Evolutionary conservation across 208 protist species (phyloP).

Genomic region (Wallacemonas collosoma): DNA sequence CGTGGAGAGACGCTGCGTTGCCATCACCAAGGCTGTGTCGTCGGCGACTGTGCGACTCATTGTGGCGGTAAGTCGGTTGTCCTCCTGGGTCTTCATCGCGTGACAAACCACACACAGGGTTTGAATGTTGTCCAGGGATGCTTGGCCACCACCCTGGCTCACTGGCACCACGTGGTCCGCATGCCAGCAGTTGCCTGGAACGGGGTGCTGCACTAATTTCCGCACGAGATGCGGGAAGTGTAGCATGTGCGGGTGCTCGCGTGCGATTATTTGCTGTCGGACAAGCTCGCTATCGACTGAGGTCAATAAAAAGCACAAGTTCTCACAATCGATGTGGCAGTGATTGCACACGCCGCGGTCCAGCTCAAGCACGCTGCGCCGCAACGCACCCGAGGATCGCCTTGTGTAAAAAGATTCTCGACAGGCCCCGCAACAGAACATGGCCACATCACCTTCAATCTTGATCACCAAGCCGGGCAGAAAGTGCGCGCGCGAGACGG

Average conservation of each 20-base stretch:
- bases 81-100: conserved; percentile 62
- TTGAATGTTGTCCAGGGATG: conserved; percentile 71
- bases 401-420: conserved; percentile 60
- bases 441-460: conserved; percentile 45
- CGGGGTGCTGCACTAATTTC: conserved; percentile 47
- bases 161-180: conserved; percentile 83
- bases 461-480: conserved; percentile 41
- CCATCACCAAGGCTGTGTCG: background rate
- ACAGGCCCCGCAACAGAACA: conserved; percentile 78
- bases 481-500: background rate
- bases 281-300: conserved; percentile 19
- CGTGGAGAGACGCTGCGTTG: background rate
- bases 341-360: conserved; percentile 65
- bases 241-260: conserved; percentile 58
- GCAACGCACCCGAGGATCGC: conserved; percentile 57
- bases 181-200: conserved; percentile 79
- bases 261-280: conserved; percentile 33
- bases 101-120: conserved; percentile 87
- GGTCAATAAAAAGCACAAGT: conserved; percentile 35
- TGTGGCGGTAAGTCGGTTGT: conserved; percentile 7
- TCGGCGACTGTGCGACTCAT: background rate
- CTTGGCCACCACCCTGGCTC: conserved; percentile 58
- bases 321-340: conserved; percentile 76
- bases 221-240: conserved; percentile 56
- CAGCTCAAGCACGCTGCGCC: conserved; percentile 47